phyloP scores from a whole-genome alignment of 192 early-diverging fungal species.

The Pilaira anomala region DNA sequence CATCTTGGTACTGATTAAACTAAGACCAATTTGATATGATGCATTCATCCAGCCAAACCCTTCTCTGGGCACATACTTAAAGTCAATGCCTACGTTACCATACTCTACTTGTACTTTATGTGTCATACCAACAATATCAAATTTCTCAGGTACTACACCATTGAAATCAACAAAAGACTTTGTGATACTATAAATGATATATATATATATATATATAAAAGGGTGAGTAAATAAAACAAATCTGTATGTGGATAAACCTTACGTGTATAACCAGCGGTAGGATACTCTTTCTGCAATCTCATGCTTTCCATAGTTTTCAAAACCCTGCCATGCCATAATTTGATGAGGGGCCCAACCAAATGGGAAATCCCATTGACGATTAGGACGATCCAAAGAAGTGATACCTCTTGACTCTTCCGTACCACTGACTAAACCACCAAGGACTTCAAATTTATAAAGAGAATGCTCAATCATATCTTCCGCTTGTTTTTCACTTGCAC shows the following conservation, averaged over 20 bases:
- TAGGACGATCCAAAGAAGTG: constrained; percentile 79
- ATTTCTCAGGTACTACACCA: constrained; percentile 97
- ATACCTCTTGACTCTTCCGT: constrained; percentile 87
- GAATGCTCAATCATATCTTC: constrained; percentile 62
- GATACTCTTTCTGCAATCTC: constrained; percentile 72
- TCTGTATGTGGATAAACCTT: constrained; percentile 21
- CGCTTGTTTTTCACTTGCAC: constrained; percentile 74
- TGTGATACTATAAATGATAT: constrained; percentile 55
- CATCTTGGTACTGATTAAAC: constrained; percentile 67
- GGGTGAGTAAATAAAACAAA: background rate
- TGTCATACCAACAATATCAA: constrained; percentile 88
- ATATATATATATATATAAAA: background rate
- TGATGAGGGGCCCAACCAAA: constrained; percentile 99
- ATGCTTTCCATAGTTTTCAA: constrained; percentile 77
- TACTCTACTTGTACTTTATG: constrained; percentile 95
- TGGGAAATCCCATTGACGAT: constrained; percentile 94
- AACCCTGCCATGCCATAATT: constrained; percentile 92
- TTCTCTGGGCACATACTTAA: constrained; percentile 89
- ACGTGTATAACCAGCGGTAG: constrained; percentile 95
- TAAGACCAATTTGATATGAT: constrained; percentile 80
- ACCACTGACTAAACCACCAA: constrained; percentile 88
- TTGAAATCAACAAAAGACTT: constrained; percentile 97
- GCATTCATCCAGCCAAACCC: constrained; percentile 99
- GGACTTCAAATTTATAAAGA: constrained; percentile 83
- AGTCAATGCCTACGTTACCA: constrained; percentile 92